Evolutionary conservation across 768 basidiomycete genomes (phyloP), one percentile per base, ranked within the genome.

Genomic region (Serendipita indica): DNA sequence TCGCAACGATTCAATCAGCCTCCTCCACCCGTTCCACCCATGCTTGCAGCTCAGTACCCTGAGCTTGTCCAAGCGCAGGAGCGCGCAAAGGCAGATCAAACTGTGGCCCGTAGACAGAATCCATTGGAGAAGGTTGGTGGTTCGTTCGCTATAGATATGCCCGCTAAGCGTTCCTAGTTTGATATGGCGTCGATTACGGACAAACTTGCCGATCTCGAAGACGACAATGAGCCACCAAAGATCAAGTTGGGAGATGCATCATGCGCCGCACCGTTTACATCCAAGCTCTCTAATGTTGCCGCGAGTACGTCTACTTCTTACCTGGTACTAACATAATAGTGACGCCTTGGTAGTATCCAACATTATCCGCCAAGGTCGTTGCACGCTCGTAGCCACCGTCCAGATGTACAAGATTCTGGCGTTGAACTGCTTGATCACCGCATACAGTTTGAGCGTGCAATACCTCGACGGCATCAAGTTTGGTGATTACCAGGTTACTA

Each of bases 401-500:
- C 96, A 99, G 72, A 99, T 99, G 96, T 99, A 97, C 81, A 96
- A 97, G 75, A 99, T 99, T 64, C 75, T 99, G 34, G 96, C 94
- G 1, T 73, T 99, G 59, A 99, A 98, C 68, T 98, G 96, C 67
- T 75, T 99, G 39, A 99, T 98, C 71, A 94, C 93, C 2, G 96
- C 96, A n/a, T 98, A 94, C 73, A 93, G 89, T 68, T 75, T 98
- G 61, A 92, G 89, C 64, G 96, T 98, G 30, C 93, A 94, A 69
- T 97, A 99, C 67, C 76, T 99, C 1, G 94, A 98, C 63, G 96
- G 96, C 18, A 97, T 99, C 77, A 98, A 98, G 71, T 97, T 93
- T 70, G 96, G 96, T 13, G 96, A 99, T 69, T 99, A 99, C 69
- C 94, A 99, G 67, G 86, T 96, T 33, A 97, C 94, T 1, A 83